Evolutionary conservation across 371 early-diverging fungal species (phyloP), one percentile per base, ranked within the genome.

Genomic region (Rhizopus sp.): DNA sequence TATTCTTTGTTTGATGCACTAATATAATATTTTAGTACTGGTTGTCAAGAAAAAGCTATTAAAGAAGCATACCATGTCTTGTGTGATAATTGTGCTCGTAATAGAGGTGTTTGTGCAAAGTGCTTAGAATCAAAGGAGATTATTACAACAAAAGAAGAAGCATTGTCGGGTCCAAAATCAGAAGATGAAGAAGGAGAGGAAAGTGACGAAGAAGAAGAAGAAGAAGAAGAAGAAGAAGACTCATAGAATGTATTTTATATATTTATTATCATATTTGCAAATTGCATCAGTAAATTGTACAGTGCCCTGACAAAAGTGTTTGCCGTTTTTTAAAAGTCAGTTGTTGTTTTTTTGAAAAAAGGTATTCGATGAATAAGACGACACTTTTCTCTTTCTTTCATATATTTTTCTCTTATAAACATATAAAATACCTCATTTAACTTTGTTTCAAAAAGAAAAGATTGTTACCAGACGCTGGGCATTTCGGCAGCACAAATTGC

Each of bases 1-100:
- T 56, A 1, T 2, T 23, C 23, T 23, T 23, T 23, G 2, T 23
- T 23, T 23, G 23, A 44, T 39, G 34, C 12, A 38, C 38, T 39
- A 41, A 32, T 32, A 23, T 23, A 23, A 23, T 23, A 23, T 23
- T 23, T 23, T 53, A 72, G 77, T 53, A 72, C 74, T 33, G 44
- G 60, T 32, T 95, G 97, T 76, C 64, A 88, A 49, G 84, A 91
- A 65, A 96, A 93, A 68, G 73, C 86, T 6, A 85, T 98, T 62
- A 92, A 84, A 60, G 94, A 95, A 59, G 96, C 97, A 5, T 98
- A 98, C 78, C 99, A 97, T 77, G 89, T 95, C 17, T 71, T 96
- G 10, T 98, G 99, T 78, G 81, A 87, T 66, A 81, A 80, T 40
- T 98, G 99, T 63, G 94, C 96, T 2, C 59, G 63, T 44, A 69